These are phyloP conservation scores for Psidium guajava DNA, from an alignment of 345 rosid genomes.

Conservation along the genomic window DNA sequence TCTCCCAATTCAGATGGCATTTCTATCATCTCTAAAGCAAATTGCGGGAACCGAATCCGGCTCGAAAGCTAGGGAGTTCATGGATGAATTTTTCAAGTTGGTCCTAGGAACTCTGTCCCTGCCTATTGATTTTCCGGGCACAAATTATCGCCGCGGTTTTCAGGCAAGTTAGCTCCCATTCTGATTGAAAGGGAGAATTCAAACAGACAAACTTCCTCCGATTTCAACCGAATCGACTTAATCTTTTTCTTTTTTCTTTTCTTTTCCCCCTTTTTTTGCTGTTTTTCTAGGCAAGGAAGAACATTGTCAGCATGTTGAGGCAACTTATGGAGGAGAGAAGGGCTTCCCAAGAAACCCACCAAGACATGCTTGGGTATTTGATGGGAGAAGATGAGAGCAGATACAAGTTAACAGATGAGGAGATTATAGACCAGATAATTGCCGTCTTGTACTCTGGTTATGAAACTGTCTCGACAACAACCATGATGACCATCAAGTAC, in stretches of 20 bases:
- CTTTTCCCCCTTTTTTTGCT: not conserved
- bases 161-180: constrained; percentile 26
- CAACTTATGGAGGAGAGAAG: constrained; percentile 44
- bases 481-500: constrained; percentile 79
- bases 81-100: constrained; percentile 55
- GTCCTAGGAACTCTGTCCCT: constrained; percentile 69
- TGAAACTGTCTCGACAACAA: constrained; percentile 71
- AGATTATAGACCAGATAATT: constrained; percentile 62
- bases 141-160: constrained; percentile 55
- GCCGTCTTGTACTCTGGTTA: constrained; percentile 69
- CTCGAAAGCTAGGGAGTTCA: constrained; percentile 23
- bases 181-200: not conserved
- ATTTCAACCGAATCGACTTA: not conserved
- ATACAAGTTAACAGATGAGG: constrained; percentile 43
- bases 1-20: constrained; percentile 45
- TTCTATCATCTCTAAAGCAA: constrained; percentile 42
- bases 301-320: constrained; percentile 24
- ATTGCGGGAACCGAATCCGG: constrained; percentile 35
- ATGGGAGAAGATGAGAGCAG: constrained; percentile 35
- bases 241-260: not conserved
- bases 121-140: constrained; percentile 71
- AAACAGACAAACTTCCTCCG: not conserved
- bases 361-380: constrained; percentile 57
- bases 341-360: constrained; percentile 22
- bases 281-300: constrained; percentile 47